phyloP scores from a whole-genome alignment of 139 green algal genomes.

The Spirogloea muscicola region DNA sequence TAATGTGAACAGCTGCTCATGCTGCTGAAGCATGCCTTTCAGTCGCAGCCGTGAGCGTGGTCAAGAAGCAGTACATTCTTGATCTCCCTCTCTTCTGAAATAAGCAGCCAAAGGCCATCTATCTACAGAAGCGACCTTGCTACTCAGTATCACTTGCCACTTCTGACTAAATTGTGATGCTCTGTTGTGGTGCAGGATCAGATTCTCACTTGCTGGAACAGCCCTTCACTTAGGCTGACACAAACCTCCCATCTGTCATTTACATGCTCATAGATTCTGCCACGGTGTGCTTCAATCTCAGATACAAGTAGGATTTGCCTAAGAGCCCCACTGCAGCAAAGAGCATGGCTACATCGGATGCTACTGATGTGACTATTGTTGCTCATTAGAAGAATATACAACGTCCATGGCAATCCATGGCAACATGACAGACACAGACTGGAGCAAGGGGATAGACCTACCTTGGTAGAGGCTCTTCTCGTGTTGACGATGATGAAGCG shows the following conservation, averaged over 20 bases:
- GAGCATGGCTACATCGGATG: neutral
- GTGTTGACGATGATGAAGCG: neutral
- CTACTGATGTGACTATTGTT: neutral
- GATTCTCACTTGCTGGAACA: constrained; percentile 76
- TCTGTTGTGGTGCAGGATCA: neutral
- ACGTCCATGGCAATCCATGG: neutral
- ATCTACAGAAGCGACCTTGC: neutral
- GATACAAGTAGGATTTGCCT: neutral
- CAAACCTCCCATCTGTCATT: constrained; percentile 94
- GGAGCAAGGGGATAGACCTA: constrained; percentile 8
- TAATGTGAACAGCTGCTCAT: neutral
- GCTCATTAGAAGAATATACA: neutral
- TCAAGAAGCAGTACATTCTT: neutral
- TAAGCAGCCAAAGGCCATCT: neutral
- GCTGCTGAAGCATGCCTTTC: neutral
- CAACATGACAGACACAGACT: neutral
- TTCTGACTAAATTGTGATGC: neutral
- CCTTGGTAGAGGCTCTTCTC: constrained; percentile 25
- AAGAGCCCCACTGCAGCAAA: neutral
- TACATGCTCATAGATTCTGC: constrained; percentile 80
- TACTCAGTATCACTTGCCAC: neutral
- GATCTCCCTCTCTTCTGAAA: neutral
- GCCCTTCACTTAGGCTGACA: constrained; percentile 79
- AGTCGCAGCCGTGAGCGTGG: neutral
- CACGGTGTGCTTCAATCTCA: neutral